Percentiles rank a stretch among this genome's conserved stretches.
phyloP scores from a whole-genome alignment of 148 eudicot genomes.

The Polygonum maritimum region DNA sequence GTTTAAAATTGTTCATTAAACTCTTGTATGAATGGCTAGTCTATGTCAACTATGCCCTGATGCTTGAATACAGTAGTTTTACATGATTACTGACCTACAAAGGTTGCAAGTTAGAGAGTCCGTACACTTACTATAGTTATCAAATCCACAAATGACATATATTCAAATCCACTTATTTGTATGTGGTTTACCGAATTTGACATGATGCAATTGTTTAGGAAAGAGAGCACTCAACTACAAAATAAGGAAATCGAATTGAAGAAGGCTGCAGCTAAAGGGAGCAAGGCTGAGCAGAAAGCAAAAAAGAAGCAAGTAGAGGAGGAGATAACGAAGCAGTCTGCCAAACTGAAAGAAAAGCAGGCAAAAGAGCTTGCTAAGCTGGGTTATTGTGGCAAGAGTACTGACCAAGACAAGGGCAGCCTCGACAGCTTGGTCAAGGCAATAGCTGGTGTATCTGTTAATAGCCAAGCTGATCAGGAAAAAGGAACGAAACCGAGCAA shows the following conservation, averaged over 20 bases:
- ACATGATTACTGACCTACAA: not conserved
- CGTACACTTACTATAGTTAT: not conserved
- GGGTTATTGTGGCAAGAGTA: constrained; percentile 30
- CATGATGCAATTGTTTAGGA: constrained; percentile 23
- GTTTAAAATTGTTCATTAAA: not conserved
- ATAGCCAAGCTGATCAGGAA: constrained; percentile 31
- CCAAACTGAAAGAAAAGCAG: constrained; percentile 53
- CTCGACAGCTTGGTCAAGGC: constrained; percentile 57
- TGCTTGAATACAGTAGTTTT: not conserved
- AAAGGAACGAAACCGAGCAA: constrained; percentile 42
- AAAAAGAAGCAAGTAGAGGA: constrained; percentile 82
- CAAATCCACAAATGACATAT: not conserved
- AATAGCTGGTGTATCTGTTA: constrained; percentile 60
- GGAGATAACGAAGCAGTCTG: constrained; percentile 40
- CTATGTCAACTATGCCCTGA: not conserved
- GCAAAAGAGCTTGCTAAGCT: constrained; percentile 51
- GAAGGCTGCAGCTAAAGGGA: constrained; percentile 78
- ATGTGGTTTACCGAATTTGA: not conserved
- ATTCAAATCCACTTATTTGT: not conserved
- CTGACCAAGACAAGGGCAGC: constrained; percentile 24
- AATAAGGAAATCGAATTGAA: constrained; percentile 58
- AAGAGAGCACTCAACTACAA: constrained; percentile 49
- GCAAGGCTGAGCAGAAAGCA: constrained; percentile 78
- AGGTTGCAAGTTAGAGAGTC: not conserved
- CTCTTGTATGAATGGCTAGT: not conserved